Evolutionary conservation across 176 grass and related monocot genomes (phyloP).

Genomic region (Aechmea fasciata): DNA sequence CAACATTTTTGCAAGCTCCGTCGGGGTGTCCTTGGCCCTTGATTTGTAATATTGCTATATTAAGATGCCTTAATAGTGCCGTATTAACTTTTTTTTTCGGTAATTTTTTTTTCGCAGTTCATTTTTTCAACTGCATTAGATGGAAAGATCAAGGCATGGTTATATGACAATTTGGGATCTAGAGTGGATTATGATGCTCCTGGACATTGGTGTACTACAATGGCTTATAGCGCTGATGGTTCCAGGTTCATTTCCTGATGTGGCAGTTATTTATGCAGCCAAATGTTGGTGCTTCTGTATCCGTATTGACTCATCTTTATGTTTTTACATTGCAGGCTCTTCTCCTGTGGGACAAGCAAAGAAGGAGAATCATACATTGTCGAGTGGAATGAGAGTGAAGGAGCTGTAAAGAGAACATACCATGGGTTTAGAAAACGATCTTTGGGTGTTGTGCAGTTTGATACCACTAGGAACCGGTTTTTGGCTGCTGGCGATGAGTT

Average conservation of each 20-base stretch:
- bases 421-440: constrained; percentile 89
- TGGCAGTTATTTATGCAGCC: neutral
- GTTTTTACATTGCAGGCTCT: constrained; percentile 38
- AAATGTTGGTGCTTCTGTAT: neutral
- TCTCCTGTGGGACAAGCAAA: constrained; percentile 99
- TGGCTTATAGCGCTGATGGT: constrained; percentile 98
- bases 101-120: constrained; percentile 39
- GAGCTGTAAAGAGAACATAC: constrained; percentile 94
- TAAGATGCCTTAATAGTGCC: neutral
- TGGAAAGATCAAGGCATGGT: constrained; percentile 99
- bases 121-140: constrained; percentile 98
- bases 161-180: constrained; percentile 97
- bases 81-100: neutral
- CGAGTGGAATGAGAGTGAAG: constrained; percentile 99
- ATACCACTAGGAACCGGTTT: constrained; percentile 87
- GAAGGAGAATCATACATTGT: constrained; percentile 96
- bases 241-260: constrained; percentile 48
- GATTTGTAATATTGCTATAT: neutral
- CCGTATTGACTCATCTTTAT: constrained; percentile 2
- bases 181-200: constrained; percentile 99
- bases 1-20: no score
- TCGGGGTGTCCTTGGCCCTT: neutral
- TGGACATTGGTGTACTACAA: constrained; percentile 99
- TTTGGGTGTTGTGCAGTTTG: constrained; percentile 89
- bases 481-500: constrained; percentile 97